Evolutionary conservation across 2,329 filamentous ascomycete genomes (phyloP), one percentile per base, ranked within the genome.

Genomic region (Pyrenophora teres): DNA sequence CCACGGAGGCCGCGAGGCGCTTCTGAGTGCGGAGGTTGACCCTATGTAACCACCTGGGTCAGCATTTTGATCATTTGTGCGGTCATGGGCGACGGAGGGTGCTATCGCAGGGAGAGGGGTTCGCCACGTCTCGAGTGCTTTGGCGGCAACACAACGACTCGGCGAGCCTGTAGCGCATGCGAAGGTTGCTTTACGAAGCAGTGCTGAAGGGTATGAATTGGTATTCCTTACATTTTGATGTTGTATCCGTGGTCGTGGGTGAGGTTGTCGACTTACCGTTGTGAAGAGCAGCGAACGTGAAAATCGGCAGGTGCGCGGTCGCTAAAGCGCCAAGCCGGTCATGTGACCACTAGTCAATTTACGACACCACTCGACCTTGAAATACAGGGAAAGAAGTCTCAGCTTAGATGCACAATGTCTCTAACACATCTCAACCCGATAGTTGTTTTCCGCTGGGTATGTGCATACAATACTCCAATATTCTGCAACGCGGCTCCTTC

Each of bases 1-100:
- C 90, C 81, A 99, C 94, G 82, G 93, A 90, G 78, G 94, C 91
- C 80, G 94, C 94, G 77, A 99, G 92, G 84, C 95, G 93, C 89
- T 99, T 99, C 88, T 99, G 95, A 81, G 94, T 97, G 82, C 88
- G 89, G 82, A 99, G 89, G 81, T 97, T 97, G 89, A 96, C 92
- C 94, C 94, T 99, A 79, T 54, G 37, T 60, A 57, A 58, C 55
- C 70, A 49, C 46, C 40, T 56, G 46, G 52, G 67, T 74, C 64
- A 74, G 71, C 56, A 60, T 56, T 61, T 42, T 52, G 54, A 48
- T 60, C 54, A 57, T 50, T 57, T 46, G 51, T 51, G 52, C 51
- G 49, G 35, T 52, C 56, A 54, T 63, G 51, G 46, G 51, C 51
- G 61, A 58, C 42, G 58, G 60, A 43, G 46, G 46, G 50, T 52